These are phyloP conservation scores for Sporisorium reilianum DNA, from an alignment of 1,284 basidiomycete species.

Conservation along the genomic window DNA sequence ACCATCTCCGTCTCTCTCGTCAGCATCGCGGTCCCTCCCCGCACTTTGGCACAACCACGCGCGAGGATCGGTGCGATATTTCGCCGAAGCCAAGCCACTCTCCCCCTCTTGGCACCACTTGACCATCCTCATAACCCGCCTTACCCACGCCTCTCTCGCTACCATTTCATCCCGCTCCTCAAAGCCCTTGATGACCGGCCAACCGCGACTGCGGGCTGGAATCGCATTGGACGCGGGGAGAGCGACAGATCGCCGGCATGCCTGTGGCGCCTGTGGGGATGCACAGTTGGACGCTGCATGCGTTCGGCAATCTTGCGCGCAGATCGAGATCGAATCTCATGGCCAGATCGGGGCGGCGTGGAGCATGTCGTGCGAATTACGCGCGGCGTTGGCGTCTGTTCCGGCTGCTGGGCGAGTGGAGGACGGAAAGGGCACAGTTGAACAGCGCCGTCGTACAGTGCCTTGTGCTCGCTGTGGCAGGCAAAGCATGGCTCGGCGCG, in stretches of 20 bases:
- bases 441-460: slow-evolving; percentile 5
- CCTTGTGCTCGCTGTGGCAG: too few species aligned
- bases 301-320: slow-evolving; percentile 9
- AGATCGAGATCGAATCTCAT: background rate
- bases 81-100: slow-evolving; percentile 6
- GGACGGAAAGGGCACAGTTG: background rate
- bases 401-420: slow-evolving; percentile 5
- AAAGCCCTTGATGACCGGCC: too few species aligned
- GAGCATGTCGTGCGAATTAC: slow-evolving; percentile 13
- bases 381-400: slow-evolving; percentile 9
- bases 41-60: too few species aligned
- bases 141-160: too few species aligned
- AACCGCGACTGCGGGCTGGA: too few species aligned
- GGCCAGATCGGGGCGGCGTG: slow-evolving; percentile 3
- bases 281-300: background rate
- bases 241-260: background rate
- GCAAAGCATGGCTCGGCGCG: too few species aligned
- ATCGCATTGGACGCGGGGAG: too few species aligned
- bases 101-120: too few species aligned
- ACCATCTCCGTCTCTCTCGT: background rate
- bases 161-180: too few species aligned
- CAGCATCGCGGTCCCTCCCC: slow-evolving; percentile 9
- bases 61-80: slow-evolving; percentile 7
- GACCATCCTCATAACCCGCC: too few species aligned
- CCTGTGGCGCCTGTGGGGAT: background rate